Evolutionary conservation across 2,329 filamentous ascomycete genomes (phyloP).

Genomic region (Dactylellina leptospora): DNA sequence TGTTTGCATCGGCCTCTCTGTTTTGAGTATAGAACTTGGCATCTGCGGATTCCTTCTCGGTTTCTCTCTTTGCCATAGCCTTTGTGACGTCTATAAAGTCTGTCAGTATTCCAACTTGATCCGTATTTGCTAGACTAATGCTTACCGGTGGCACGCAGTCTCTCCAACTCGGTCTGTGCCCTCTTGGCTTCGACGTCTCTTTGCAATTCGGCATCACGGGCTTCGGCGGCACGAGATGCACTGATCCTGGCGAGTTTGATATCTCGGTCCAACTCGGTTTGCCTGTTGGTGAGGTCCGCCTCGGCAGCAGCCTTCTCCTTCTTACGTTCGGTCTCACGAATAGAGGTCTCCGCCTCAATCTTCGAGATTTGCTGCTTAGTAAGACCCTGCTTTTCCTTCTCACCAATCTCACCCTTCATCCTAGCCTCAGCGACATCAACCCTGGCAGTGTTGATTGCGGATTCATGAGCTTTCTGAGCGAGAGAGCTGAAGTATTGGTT

Average conservation of each 20-base stretch:
- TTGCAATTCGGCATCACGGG: conserved; percentile 81
- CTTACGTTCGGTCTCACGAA: conserved; percentile 84
- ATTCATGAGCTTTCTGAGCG: conserved; percentile 69
- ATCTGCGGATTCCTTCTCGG: conserved; percentile 74
- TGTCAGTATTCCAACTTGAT: conserved; percentile 2
- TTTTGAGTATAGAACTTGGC: conserved; percentile 62
- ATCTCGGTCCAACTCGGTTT: conserved; percentile 76
- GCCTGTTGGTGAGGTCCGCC: conserved; percentile 75
- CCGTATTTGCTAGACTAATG: neutral
- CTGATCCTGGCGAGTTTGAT: conserved; percentile 79
- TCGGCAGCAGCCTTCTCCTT: conserved; percentile 82
- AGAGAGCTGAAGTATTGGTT: conserved; percentile 86
- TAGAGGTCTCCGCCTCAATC: conserved; percentile 84
- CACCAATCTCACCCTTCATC: conserved; percentile 75
- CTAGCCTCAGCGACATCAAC: conserved; percentile 73
- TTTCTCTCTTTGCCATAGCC: conserved; percentile 74
- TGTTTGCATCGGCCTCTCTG: conserved; percentile 47
- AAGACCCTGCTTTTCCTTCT: conserved; percentile 78
- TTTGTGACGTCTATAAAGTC: conserved; percentile 74
- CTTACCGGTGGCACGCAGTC: conserved; percentile 69
- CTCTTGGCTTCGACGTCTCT: conserved; percentile 79
- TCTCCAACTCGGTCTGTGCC: conserved; percentile 80
- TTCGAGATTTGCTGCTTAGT: conserved; percentile 87
- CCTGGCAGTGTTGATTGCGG: conserved; percentile 55
- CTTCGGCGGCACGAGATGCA: conserved; percentile 76